phyloP scores from a whole-genome alignment of 2,329 filamentous ascomycete species.

The Aspergillus chevalieri region DNA sequence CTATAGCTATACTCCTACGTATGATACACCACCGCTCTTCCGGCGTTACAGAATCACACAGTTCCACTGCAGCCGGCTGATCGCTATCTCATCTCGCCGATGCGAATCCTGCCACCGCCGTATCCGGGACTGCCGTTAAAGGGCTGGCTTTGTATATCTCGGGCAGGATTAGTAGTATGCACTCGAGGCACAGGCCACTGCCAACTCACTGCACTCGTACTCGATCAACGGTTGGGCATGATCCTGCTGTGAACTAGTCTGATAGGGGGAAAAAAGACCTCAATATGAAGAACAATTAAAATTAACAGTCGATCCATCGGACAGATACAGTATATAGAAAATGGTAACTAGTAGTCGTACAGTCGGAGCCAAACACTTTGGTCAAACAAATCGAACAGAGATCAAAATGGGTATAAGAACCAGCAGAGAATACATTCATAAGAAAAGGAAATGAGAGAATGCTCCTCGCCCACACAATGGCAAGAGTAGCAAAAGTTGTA shows the following conservation, averaged over 20 bases:
- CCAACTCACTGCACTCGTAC: not conserved
- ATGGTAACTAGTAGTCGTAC: not conserved
- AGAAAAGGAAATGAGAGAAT: not conserved
- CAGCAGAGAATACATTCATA: not conserved
- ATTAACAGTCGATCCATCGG: not conserved
- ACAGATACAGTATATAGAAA: not conserved
- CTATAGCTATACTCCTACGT: too few relatives aligned
- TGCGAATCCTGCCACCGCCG: not conserved
- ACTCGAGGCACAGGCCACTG: not conserved
- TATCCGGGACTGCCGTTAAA: not conserved
- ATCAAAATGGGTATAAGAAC: constrained; percentile 16
- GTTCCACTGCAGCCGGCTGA: not conserved
- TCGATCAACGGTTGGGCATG: too few relatives aligned
- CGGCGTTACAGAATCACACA: not conserved
- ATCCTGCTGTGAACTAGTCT: too few relatives aligned
- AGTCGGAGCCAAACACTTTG: not conserved
- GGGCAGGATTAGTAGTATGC: not conserved
- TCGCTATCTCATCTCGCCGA: not conserved
- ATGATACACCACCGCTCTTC: not conserved
- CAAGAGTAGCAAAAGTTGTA: too few relatives aligned
- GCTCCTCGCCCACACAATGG: too few relatives aligned
- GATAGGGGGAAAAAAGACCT: too few relatives aligned
- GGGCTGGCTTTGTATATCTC: not conserved
- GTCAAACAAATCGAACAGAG: constrained; percentile 4
- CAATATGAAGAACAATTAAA: not conserved